Conservation (phyloP, 2,329 filamentous ascomycete species). For the Stachybotrys echinatus region DNA sequence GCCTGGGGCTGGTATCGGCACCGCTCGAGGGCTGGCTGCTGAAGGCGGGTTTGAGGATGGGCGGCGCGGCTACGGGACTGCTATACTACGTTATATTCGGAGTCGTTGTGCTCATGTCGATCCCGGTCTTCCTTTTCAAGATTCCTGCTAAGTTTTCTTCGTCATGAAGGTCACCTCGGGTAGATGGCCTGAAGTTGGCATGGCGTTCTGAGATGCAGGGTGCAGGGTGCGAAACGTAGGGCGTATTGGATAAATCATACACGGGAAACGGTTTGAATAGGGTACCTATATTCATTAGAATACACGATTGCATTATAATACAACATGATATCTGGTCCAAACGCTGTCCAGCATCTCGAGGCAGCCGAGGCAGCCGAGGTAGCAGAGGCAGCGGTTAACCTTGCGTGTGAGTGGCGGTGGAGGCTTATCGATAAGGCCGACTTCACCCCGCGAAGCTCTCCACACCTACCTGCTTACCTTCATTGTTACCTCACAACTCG, state of each 20-base stretch:
- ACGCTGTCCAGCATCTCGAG: too few relatives aligned
- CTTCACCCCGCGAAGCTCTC: conserved; percentile 3
- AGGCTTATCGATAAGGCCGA: conserved; percentile 10
- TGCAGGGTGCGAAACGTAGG: too few relatives aligned
- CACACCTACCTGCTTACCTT: not conserved
- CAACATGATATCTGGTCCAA: too few relatives aligned
- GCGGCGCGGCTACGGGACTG: conserved; percentile 43
- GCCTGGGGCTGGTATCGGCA: conserved; percentile 39
- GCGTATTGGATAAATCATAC: not conserved
- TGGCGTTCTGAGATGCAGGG: not conserved
- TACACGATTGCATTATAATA: too few relatives aligned
- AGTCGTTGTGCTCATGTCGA: conserved; percentile 21
- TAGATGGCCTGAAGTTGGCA: not conserved
- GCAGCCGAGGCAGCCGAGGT: too few relatives aligned
- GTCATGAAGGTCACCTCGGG: conserved; percentile 11
- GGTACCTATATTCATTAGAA: too few relatives aligned
- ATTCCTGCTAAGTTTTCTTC: conserved; percentile 11
- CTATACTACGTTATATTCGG: conserved; percentile 36
- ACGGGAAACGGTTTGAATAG: too few relatives aligned
- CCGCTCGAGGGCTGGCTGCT: conserved; percentile 43
- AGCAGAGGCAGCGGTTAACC: too few relatives aligned
- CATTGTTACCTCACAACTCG: not conserved
- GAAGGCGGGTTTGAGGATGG: conserved; percentile 36
- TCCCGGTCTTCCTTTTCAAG: conserved; percentile 22
- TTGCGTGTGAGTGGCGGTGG: too few relatives aligned